Evolutionary conservation across 768 basidiomycete species (phyloP).

Genomic region (Podaxis pistillaris): DNA sequence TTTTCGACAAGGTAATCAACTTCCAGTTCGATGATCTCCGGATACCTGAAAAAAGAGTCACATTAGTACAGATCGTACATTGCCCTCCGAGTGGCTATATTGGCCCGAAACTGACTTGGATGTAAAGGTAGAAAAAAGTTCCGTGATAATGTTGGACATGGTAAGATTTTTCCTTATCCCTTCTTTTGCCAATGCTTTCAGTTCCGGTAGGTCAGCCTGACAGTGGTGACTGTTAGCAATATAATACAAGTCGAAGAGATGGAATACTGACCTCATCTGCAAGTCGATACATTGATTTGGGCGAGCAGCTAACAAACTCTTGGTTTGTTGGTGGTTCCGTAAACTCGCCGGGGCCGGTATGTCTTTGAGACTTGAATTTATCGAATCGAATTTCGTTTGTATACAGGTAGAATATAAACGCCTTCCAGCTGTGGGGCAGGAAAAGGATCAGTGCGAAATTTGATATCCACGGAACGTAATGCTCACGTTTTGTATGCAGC

Average conservation of each 20-base stretch:
- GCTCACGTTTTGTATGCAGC: constrained; percentile 9
- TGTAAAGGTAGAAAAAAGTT: constrained; percentile 15
- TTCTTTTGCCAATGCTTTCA: constrained; percentile 12
- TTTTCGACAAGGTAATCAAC: background rate
- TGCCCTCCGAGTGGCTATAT: background rate
- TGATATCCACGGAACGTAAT: background rate
- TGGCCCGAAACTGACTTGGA: constrained; percentile 1
- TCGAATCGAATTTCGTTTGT: constrained; percentile 13
- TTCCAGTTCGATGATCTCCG: constrained; percentile 5
- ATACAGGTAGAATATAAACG: constrained; percentile 11
- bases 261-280: constrained; percentile 16
- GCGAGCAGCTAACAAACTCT: constrained; percentile 23
- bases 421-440: background rate
- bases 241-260: background rate
- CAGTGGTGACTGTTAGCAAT: background rate
- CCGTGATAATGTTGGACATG: constrained; percentile 12
- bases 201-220: constrained; percentile 1
- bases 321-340: background rate
- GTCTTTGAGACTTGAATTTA: constrained; percentile 1
- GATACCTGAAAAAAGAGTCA: background rate
- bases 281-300: constrained; percentile 38
- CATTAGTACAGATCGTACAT: too few species aligned
- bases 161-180: constrained; percentile 10
- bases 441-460: background rate
- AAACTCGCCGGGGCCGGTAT: background rate